phyloP scores from a whole-genome alignment of 345 rosid species.

The Microthlaspi erraticum region DNA sequence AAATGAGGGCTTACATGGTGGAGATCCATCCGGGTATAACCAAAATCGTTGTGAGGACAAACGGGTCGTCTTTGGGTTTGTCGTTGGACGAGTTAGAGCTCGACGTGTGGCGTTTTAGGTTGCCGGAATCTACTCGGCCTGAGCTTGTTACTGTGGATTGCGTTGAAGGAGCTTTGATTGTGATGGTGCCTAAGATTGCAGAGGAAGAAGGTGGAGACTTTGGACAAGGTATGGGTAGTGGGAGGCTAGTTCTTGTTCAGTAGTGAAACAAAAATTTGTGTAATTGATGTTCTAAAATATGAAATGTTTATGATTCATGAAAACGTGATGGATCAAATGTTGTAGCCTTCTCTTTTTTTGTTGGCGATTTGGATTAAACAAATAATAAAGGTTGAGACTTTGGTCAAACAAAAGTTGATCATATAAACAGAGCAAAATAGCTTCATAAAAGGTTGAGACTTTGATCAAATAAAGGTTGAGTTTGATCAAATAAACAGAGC shows the following conservation, averaged over 20 bases:
- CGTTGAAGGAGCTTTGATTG: slow-evolving; percentile 74
- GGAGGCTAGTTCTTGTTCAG: slow-evolving; percentile 92
- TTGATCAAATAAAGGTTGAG: too few species aligned
- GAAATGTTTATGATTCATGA: slow-evolving; percentile 11
- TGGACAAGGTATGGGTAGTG: slow-evolving; percentile 79
- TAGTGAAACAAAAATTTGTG: slow-evolving; percentile 30
- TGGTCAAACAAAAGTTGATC: too few species aligned
- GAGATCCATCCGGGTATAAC: slow-evolving; percentile 91
- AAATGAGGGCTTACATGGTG: slow-evolving; percentile 75
- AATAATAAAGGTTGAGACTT: slow-evolving; percentile 21
- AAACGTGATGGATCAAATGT: slow-evolving; percentile 1
- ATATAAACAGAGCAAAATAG: too few species aligned
- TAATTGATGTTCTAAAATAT: slow-evolving; percentile 17
- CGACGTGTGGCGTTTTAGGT: slow-evolving; percentile 92
- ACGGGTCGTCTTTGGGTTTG: slow-evolving; percentile 61
- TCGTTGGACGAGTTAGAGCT: slow-evolving; percentile 77
- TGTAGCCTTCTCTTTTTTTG: slow-evolving; percentile 14
- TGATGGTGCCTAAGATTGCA: slow-evolving; percentile 83
- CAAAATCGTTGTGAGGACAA: slow-evolving; percentile 81
- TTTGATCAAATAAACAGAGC: neutral
- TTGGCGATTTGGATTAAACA: slow-evolving; percentile 15
- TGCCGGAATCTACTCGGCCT: slow-evolving; percentile 86
- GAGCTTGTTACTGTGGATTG: slow-evolving; percentile 88
- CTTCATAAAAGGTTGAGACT: slow-evolving; percentile 11
- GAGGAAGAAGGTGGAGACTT: slow-evolving; percentile 55